Conservation (phyloP, 176 grass and related monocot species). For the Zizania latifolia region DNA sequence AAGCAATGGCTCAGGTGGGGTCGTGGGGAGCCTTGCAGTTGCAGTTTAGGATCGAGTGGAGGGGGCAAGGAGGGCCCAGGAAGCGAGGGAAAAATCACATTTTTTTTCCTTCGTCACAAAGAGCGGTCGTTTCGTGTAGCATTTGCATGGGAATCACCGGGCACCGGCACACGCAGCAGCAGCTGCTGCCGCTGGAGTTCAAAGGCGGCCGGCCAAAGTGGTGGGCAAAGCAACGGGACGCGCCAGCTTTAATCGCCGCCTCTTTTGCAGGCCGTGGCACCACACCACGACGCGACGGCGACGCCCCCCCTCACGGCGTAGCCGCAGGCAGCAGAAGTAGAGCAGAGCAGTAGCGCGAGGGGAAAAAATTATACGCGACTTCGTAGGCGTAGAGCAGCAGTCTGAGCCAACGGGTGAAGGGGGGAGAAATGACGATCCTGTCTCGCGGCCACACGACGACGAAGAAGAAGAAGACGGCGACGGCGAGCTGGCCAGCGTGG, state of each 20-base stretch:
- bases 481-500: background rate
- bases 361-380: no score
- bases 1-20: conserved; percentile 48
- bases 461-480: no score
- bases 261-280: background rate
- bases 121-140: conserved; percentile 29
- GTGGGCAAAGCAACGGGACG: conserved; percentile 25
- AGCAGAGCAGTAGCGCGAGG: background rate
- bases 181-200: background rate
- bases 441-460: background rate
- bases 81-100: conserved; percentile 19
- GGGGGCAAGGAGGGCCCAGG: conserved; percentile 24
- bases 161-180: background rate
- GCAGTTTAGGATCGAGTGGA: conserved; percentile 49
- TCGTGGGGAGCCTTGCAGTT: no score
- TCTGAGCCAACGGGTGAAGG: background rate
- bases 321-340: background rate
- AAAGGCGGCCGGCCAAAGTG: conserved; percentile 25
- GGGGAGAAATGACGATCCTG: background rate
- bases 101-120: background rate
- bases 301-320: no score
- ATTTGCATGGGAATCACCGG: conserved; percentile 69
- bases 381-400: background rate
- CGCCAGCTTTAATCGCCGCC: conserved; percentile 37
- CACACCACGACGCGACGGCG: background rate